A percentile compares a stretch with the other conserved stretches of the same genome.
Conservation (phyloP, 2,329 filamentous ascomycete species). For the Periconia sp. region DNA sequence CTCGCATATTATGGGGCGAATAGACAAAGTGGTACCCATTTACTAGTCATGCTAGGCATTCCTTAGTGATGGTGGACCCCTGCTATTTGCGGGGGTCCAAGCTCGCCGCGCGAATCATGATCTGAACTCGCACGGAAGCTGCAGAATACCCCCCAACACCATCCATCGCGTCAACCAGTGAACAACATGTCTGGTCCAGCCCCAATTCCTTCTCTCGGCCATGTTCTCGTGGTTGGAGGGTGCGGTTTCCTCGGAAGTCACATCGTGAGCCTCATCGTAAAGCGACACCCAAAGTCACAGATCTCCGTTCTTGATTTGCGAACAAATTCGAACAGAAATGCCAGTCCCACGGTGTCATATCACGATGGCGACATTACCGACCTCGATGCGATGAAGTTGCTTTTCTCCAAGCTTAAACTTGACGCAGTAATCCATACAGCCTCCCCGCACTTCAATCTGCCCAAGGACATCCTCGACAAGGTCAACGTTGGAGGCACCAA, state of each 20-base stretch:
- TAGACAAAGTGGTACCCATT: too few species aligned
- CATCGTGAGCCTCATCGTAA: slow-evolving; percentile 55
- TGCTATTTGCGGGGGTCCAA: too few species aligned
- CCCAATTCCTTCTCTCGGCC: slow-evolving; percentile 45
- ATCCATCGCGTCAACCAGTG: too few species aligned
- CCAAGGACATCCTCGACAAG: slow-evolving; percentile 52
- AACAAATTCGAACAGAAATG: slow-evolving; percentile 47
- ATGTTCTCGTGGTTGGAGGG: slow-evolving; percentile 57
- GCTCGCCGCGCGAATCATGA: too few species aligned
- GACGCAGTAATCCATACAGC: slow-evolving; percentile 59
- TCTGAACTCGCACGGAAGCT: too few species aligned
- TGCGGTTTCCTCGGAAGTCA: slow-evolving; percentile 60
- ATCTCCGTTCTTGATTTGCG: slow-evolving; percentile 57
- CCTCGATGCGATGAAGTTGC: slow-evolving; percentile 44
- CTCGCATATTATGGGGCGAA: too few species aligned
- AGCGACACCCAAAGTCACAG: slow-evolving; percentile 48
- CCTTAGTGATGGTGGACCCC: too few species aligned
- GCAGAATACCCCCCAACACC: too few species aligned
- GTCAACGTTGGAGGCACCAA: slow-evolving; percentile 60
- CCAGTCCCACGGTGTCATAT: slow-evolving; percentile 53
- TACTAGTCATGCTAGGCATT: too few species aligned
- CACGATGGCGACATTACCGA: slow-evolving; percentile 59
- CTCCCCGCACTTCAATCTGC: slow-evolving; percentile 50
- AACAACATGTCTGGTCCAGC: slow-evolving; percentile 10
- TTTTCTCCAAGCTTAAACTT: slow-evolving; percentile 53